Base-by-base conservation (phyloP, 2,329 filamentous ascomycete genomes). In the Aspergillus costaricaensis region DNA sequence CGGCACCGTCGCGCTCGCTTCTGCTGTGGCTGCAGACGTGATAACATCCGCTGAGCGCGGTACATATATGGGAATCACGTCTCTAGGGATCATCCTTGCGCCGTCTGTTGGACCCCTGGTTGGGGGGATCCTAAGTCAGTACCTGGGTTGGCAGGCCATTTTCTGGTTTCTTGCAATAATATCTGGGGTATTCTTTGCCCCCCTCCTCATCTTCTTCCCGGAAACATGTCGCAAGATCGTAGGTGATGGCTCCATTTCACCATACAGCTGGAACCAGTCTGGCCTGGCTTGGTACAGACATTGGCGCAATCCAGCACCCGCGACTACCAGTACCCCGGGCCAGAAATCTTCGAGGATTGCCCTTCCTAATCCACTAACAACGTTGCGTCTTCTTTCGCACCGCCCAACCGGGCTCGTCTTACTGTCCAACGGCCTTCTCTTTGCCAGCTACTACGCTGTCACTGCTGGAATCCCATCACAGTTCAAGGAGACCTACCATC, bases 151-250 rank as follows among this genome's bases (percentile, higher is more conserved):
- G 82, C 72, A 77, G 41, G 75, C 76, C 1, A 79, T 85, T 6
- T 86, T 85, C 63, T 85, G 82, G 81, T 82, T 84, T 59, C 72
- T 85, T 2, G 72, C 78, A 8, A 80, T 83, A 17, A 68, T 78
- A 27, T 71, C 76, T 0, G 73, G 69, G 0, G 62, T 67, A 1
- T 75, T 71, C 21, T 63, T 68, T 21, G 15, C 70, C 2, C 62
- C 62, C 0, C 52, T 73, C 1, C 12, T 70, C 5, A 15, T 73
- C 1, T 67, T 70, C 56, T 70, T 77, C n/a, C 76, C 74, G 1
- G 76, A 77, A 58, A 78, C 76, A 2, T 67, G 66, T 49, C 73
- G 75, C 15, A 67, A 65, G 0, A 66, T 76, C 12, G 75, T 77
- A 1, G 72, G 72, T 2, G 68, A 77, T 58, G 75, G 75, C 2